Conservation (phyloP, 2,329 filamentous ascomycete species). For the Tolypocladium paradoxum region DNA sequence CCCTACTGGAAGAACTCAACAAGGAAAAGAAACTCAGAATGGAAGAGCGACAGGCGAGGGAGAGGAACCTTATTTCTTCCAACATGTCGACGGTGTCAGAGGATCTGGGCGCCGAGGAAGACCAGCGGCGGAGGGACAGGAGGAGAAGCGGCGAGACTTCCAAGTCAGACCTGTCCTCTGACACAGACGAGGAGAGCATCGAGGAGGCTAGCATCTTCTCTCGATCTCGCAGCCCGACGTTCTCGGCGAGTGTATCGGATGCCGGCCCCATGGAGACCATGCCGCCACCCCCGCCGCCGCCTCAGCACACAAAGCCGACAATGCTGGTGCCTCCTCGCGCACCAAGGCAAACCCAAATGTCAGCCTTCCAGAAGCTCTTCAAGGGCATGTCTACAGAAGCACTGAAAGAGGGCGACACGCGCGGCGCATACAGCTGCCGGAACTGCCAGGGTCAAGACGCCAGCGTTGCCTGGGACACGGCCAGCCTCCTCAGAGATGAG, state of each 20-base stretch:
- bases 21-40: conserved; percentile 37
- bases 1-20: conserved; percentile 38
- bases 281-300: conserved; percentile 3
- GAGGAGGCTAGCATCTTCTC: conserved; percentile 50
- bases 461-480: conserved; percentile 54
- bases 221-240: conserved; percentile 45
- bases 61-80: conserved; percentile 17
- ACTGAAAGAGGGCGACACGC: conserved; percentile 10
- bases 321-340: conserved; percentile 14
- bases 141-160: conserved; percentile 32
- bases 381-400: conserved; percentile 29
- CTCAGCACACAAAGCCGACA: conserved; percentile 11
- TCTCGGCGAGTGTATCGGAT: conserved; percentile 27
- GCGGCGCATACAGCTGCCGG: conserved; percentile 25
- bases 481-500: conserved; percentile 49
- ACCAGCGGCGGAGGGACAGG: conserved; percentile 30
- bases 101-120: conserved; percentile 43
- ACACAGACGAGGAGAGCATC: conserved; percentile 41
- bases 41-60: conserved; percentile 24
- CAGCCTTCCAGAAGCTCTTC: conserved; percentile 30
- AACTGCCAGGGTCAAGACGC: conserved; percentile 50
- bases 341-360: conserved; percentile 26
- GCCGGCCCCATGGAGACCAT: conserved; percentile 10
- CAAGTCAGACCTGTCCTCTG: conserved; percentile 30
- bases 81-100: conserved; percentile 36